Evolutionary conservation across 306 rosid genomes (phyloP).

Genomic region (Biancaea sappan): DNA sequence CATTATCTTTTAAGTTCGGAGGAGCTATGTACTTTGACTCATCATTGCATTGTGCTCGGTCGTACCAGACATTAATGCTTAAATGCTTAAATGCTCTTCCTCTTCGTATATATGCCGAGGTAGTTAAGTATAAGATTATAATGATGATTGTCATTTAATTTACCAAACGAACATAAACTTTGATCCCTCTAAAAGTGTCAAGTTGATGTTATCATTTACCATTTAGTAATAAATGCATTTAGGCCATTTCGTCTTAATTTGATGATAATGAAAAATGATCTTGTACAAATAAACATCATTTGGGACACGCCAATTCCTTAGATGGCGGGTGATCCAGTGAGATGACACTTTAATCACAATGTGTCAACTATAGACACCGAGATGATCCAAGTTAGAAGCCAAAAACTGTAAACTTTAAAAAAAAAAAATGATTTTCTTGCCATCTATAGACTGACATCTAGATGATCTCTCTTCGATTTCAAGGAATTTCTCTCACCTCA

Average conservation of each 20-base stretch:
- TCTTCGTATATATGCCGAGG: neutral
- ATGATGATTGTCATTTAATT: too few species aligned
- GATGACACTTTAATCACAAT: neutral
- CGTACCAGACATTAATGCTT: neutral
- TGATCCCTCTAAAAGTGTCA: neutral
- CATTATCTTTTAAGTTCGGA: neutral
- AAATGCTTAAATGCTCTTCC: neutral
- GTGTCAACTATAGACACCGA: neutral
- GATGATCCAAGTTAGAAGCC: neutral
- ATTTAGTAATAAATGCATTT: neutral
- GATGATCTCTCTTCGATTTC: too few species aligned
- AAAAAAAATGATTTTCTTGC: too few species aligned
- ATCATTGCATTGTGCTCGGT: neutral
- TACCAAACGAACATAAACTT: too few species aligned
- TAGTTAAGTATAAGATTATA: too few species aligned
- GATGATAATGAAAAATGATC: too few species aligned
- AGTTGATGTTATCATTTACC: neutral
- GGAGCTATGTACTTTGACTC: neutral
- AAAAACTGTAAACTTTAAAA: conserved; percentile 16
- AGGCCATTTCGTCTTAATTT: too few species aligned
- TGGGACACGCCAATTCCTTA: neutral
- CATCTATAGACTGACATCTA: too few species aligned
- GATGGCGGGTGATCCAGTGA: neutral
- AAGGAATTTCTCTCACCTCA: conserved; percentile 48
- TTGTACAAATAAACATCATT: neutral